Conservation (phyloP, 257 asterid genomes). For the Ligustrum vulgare region DNA sequence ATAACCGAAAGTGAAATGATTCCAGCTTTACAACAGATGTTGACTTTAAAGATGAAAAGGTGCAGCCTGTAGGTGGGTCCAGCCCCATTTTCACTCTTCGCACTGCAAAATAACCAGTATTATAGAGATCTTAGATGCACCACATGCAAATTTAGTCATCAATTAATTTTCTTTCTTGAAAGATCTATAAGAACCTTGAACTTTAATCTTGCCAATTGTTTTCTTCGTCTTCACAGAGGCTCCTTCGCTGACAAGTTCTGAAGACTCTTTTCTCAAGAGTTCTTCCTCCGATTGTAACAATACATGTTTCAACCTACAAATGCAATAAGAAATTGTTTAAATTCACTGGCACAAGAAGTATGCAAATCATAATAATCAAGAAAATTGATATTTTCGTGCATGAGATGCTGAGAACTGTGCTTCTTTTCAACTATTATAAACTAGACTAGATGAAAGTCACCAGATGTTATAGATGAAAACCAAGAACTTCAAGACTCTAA, state of each 20-base stretch:
- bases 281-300: slow-evolving; percentile 90
- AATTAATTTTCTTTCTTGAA: slow-evolving; percentile 16
- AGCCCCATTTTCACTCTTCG: slow-evolving; percentile 83
- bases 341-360: not conserved
- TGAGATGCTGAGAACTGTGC: slow-evolving; percentile 10
- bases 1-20: slow-evolving; percentile 55
- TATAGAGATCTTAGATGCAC: not conserved
- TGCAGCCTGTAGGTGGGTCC: slow-evolving; percentile 91
- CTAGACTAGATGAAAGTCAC: not conserved
- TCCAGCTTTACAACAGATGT: slow-evolving; percentile 64
- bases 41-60: slow-evolving; percentile 61
- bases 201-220: slow-evolving; percentile 78
- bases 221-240: slow-evolving; percentile 75
- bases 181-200: slow-evolving; percentile 61
- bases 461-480: not conserved
- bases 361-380: slow-evolving; percentile 1
- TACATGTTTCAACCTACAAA: slow-evolving; percentile 61
- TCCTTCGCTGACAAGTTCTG: slow-evolving; percentile 80
- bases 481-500: not conserved
- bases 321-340: slow-evolving; percentile 4
- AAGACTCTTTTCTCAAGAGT: slow-evolving; percentile 56
- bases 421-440: not conserved
- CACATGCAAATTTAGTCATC: slow-evolving; percentile 11
- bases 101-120: slow-evolving; percentile 49
- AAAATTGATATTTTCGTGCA: not conserved